Evolutionary conservation across 2,329 filamentous ascomycete genomes (phyloP).

Genomic region (Neurospora sp.): DNA sequence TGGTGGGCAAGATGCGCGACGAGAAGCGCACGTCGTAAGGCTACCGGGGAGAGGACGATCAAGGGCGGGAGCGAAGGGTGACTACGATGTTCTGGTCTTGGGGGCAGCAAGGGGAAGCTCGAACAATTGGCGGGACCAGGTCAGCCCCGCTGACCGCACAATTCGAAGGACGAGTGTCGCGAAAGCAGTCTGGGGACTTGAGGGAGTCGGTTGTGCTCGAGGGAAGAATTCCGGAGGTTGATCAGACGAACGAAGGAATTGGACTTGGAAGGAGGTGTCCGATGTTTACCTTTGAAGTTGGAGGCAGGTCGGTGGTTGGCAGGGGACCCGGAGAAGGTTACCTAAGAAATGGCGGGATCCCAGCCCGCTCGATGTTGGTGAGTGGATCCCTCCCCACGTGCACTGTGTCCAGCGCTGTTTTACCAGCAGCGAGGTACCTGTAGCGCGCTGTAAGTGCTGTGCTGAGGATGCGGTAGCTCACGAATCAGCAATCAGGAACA

Average conservation of each 20-base stretch:
- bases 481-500: neutral
- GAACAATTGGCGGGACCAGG: neutral
- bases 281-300: neutral
- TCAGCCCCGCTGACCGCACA: neutral
- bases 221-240: neutral
- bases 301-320: neutral
- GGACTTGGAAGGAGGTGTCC: neutral
- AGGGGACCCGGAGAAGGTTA: neutral
- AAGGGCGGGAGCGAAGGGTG: neutral
- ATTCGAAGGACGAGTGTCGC: neutral
- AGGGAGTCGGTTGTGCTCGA: neutral
- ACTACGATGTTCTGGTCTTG: neutral
- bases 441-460: neutral
- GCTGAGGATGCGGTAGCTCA: neutral
- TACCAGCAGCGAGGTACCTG: neutral
- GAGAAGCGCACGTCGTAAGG: neutral
- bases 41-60: neutral
- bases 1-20: neutral
- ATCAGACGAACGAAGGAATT: neutral
- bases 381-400: neutral
- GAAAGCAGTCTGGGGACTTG: neutral
- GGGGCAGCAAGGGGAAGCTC: neutral
- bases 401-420: neutral
- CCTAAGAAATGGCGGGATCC: slow-evolving; percentile 4
- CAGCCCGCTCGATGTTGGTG: neutral